These are phyloP conservation scores for Royoungia palumana DNA, from an alignment of 768 basidiomycete species.

Conservation along the genomic window DNA sequence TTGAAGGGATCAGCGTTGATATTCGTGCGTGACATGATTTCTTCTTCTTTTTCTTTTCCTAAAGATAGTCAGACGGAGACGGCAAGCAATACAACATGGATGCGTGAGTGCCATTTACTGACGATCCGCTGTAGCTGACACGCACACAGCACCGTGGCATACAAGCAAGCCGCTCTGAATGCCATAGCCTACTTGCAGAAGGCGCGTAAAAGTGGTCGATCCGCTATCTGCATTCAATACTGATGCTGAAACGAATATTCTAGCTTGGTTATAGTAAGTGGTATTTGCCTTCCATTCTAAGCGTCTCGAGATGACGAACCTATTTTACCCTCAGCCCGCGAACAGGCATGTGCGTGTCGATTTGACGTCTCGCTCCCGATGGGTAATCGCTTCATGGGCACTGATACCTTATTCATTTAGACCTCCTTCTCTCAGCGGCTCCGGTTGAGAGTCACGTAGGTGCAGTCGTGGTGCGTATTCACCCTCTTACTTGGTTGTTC, in stretches of 20 bases:
- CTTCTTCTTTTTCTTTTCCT: background rate
- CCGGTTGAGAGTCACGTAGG: conserved; percentile 69
- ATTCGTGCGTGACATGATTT: conserved; percentile 43
- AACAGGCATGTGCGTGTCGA: conserved; percentile 60
- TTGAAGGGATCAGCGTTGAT: conserved; percentile 74
- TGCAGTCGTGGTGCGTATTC: conserved; percentile 56
- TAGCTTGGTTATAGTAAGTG: conserved; percentile 70
- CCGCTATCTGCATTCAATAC: background rate
- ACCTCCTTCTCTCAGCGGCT: conserved; percentile 65
- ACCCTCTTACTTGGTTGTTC: background rate
- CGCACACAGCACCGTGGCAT: conserved; percentile 58
- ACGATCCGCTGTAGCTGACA: background rate
- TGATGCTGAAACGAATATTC: conserved; percentile 1
- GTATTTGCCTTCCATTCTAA: background rate
- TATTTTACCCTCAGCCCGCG: conserved; percentile 48
- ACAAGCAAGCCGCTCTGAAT: conserved; percentile 77
- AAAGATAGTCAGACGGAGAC: conserved; percentile 49
- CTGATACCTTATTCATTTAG: conserved; percentile 26
- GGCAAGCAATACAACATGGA: conserved; percentile 79
- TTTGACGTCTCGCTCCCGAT: background rate
- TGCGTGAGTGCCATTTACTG: conserved; percentile 41
- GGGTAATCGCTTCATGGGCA: no score
- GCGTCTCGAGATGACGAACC: background rate
- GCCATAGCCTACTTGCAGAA: conserved; percentile 71
- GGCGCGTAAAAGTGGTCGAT: conserved; percentile 29